Percentiles rank a stretch among this genome's conserved stretches.
Conservation (phyloP, 1,284 basidiomycete genomes). For the Ganoderma lucidum region DNA sequence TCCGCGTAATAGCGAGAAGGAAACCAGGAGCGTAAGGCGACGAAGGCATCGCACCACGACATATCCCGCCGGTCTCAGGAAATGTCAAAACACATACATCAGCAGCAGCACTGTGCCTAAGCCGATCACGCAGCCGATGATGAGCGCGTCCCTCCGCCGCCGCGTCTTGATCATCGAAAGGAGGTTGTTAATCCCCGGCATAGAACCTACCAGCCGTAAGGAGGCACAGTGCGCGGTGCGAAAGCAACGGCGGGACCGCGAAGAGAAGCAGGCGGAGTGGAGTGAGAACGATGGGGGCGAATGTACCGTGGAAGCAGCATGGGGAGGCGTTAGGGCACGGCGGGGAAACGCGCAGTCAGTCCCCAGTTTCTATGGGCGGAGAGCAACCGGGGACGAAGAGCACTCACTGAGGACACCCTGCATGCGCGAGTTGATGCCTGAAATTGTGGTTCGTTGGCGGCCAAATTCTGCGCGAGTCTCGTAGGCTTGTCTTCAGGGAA, state of each 20-base stretch:
- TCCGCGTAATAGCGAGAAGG: conserved; percentile 9
- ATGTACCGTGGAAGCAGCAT: not conserved
- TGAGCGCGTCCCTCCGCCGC: conserved; percentile 88
- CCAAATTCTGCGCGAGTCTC: conserved; percentile 95
- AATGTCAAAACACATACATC: conserved; percentile 64
- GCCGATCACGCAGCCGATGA: conserved; percentile 88
- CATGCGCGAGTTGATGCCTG: conserved; percentile 87
- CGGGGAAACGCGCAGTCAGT: conserved; percentile 14
- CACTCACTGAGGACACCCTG: conserved; percentile 79
- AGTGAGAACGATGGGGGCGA: not conserved
- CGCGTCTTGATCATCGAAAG: conserved; percentile 93
- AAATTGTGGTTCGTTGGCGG: conserved; percentile 81
- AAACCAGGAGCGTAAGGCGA: not conserved
- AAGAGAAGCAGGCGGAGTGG: not conserved
- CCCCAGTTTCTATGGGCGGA: conserved; percentile 7
- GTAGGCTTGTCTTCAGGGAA: conserved; percentile 85
- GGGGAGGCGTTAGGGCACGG: not conserved
- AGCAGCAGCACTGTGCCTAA: conserved; percentile 84
- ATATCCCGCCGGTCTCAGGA: not conserved
- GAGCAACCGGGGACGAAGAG: not conserved
- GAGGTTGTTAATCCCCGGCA: conserved; percentile 94
- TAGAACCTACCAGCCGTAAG: conserved; percentile 62
- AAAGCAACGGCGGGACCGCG: not conserved
- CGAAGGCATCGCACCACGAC: not conserved
- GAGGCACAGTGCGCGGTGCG: not conserved